Base-by-base conservation (phyloP, 2,329 filamentous ascomycete species). In the Orbilia blumenaviensis region DNA sequence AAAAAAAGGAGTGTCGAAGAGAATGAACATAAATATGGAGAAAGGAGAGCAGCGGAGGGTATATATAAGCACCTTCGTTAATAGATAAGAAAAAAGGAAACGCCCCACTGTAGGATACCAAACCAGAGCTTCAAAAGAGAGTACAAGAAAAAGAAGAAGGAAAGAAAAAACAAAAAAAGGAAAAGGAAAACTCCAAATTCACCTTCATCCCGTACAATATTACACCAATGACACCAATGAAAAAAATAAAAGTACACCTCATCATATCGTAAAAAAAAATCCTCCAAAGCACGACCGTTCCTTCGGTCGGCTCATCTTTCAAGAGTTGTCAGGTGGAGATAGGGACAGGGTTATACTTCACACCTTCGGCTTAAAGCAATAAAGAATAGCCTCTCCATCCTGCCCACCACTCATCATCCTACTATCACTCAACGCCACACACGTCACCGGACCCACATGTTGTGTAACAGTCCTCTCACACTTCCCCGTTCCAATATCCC, bases 401-500 rank as follows among this genome's bases (percentile, higher is more conserved):
- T 98, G 95, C 80, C 94, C 93, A 4, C 94, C 95, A 80, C 92
- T 96, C 29, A 93, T 92, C 85, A 99, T 91, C 42, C 92, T 88
- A 80, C 90, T 92, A 81, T 98, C 95, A 80, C 93, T 96, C 5
- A 99, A 85, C 0, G 92, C 94, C 41, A 98, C 91, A 81, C 94
- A 98, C 2, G 94, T 98, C 2, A 98, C 93, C 0, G 95, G 94
- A 0, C 93, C 94, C 0, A 90, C 88, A 82, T 98, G 95, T 0
- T 94, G 94, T 1, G 92, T 93, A 81, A 97, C 94, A 2, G 94
- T 98, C 56, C 93, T 87, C 82, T 98, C 94, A 83, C 94, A 97
- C 81, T 92, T 93, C 27, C 95, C 95, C 0, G 92, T 94, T 69
- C 93, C 86, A 14, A 94, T 92, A 83, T 98, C 94, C 95, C 95